Conservation (phyloP, 345 rosid species). For the Heritiera fomes region DNA sequence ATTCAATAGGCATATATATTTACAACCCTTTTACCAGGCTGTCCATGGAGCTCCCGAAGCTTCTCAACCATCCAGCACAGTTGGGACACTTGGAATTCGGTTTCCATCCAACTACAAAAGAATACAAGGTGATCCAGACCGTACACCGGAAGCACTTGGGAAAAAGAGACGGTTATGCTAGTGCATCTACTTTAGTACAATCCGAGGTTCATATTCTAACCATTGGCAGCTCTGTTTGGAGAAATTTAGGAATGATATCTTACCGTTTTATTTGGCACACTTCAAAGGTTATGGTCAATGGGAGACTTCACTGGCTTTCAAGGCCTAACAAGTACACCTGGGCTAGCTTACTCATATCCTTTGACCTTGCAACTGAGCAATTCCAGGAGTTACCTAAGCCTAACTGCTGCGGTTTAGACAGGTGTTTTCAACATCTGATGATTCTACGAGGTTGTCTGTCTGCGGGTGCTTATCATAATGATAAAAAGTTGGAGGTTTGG, state of each 20-base stretch:
- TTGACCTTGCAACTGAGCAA: conserved; percentile 41
- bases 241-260: conserved; percentile 60
- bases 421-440: conserved; percentile 54
- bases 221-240: conserved; percentile 51
- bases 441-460: conserved; percentile 60
- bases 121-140: conserved; percentile 57
- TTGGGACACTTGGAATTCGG: conserved; percentile 59
- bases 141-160: conserved; percentile 32
- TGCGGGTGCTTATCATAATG: conserved; percentile 57
- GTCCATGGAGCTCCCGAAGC: conserved; percentile 40
- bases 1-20: conserved; percentile 38
- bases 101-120: conserved; percentile 40
- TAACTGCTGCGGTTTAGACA: conserved; percentile 60
- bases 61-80: conserved; percentile 31
- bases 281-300: conserved; percentile 64
- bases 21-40: conserved; percentile 33
- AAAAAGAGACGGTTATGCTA: conserved; percentile 21
- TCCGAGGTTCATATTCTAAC: conserved; percentile 60
- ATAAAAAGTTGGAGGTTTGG: conserved; percentile 76
- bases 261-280: conserved; percentile 55
- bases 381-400: conserved; percentile 32
- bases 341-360: too few relatives aligned
- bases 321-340: conserved; percentile 37
- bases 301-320: conserved; percentile 78
- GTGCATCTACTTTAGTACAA: conserved; percentile 30